A percentile compares a stretch with the other conserved stretches of the same genome.
Conservation (phyloP, 2,329 filamentous ascomycete genomes). For the Colletotrichum tamarilloi region DNA sequence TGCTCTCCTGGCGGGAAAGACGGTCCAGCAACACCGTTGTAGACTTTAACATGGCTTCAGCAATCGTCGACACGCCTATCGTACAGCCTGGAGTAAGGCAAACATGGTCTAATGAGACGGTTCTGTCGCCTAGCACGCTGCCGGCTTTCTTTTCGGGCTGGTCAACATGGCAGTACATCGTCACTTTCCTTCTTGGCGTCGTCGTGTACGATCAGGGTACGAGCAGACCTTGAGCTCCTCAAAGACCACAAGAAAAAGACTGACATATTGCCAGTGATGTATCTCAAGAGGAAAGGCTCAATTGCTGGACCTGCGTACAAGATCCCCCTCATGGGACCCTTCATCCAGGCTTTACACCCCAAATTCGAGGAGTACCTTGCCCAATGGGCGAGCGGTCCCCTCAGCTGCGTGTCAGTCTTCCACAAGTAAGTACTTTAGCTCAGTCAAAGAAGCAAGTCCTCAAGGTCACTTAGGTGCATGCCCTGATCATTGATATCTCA, state of each 20-base stretch:
- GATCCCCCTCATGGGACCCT: slow-evolving; percentile 79
- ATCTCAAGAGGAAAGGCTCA: slow-evolving; percentile 69
- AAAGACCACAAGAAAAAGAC: accelerated
- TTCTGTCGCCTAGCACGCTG: background rate
- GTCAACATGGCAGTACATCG: slow-evolving; percentile 44
- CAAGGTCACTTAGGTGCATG: accelerated
- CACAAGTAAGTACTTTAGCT: slow-evolving; percentile 71
- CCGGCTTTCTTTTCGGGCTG: slow-evolving; percentile 28
- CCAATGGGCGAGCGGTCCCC: slow-evolving; percentile 82
- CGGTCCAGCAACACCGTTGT: accelerated
- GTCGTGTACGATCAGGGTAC: slow-evolving; percentile 53
- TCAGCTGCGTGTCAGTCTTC: slow-evolving; percentile 87
- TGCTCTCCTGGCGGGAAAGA: background rate
- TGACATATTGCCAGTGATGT: slow-evolving; percentile 58
- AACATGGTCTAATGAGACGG: slow-evolving; percentile 13
- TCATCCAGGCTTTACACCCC: slow-evolving; percentile 79
- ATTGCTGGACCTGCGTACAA: slow-evolving; percentile 74
- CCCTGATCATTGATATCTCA: slow-evolving; percentile 43
- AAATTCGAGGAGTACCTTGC: slow-evolving; percentile 78
- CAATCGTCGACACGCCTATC: background rate
- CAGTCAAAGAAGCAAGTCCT: background rate
- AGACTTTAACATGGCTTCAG: slow-evolving; percentile 1
- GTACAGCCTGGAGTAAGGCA: slow-evolving; percentile 2
- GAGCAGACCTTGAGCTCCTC: too few species aligned
- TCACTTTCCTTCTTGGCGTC: slow-evolving; percentile 46